Evolutionary conservation across 129 eudicot species (phyloP).

Genomic region (Daucus carota): DH1_v3.0 NC_030386.2:4277001-4277500

Average conservation of each 20-base stretch:
- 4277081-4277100: slow-evolving; percentile 3
- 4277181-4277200: slow-evolving; percentile 5
- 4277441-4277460: too few relatives aligned
- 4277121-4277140: not conserved
- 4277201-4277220: slow-evolving; percentile 3
- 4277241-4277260: too few relatives aligned
- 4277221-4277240: not conserved
- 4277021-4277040: slow-evolving; percentile 5
- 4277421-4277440: too few relatives aligned
- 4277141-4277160: slow-evolving; percentile 16
- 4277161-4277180: slow-evolving; percentile 14
- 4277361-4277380: too few relatives aligned
- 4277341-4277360: not conserved
- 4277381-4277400: too few relatives aligned
- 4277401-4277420: too few relatives aligned
- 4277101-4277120: too few relatives aligned
- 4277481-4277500: too few relatives aligned
- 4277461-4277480: too few relatives aligned
- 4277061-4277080: slow-evolving; percentile 47
- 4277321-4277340: not conserved
- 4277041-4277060: slow-evolving; percentile 38
- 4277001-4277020: slow-evolving; percentile 17
- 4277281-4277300: too few relatives aligned
- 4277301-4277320: too few relatives aligned
- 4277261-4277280: too few relatives aligned